Conservation (phyloP, 371 early-diverging fungal species). For the Mortierella sp. region DNA sequence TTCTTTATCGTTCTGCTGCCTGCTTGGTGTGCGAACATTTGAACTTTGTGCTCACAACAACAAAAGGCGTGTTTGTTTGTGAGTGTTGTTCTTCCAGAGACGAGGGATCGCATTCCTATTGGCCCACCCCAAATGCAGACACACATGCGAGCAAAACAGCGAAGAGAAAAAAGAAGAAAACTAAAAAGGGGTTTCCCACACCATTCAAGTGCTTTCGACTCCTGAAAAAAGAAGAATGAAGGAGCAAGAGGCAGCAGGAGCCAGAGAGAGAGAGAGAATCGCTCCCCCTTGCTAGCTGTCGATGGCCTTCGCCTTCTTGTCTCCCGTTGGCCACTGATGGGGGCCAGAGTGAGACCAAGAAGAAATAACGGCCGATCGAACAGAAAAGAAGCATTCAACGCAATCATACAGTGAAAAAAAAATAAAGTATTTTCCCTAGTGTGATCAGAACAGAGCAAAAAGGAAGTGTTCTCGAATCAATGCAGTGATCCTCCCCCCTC, state of each 20-base stretch:
- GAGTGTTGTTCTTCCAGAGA: constrained; percentile 25
- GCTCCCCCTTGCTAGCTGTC: no score
- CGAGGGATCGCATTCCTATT: constrained; percentile 42
- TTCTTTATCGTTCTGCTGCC: constrained; percentile 2
- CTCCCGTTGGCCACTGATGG: not conserved
- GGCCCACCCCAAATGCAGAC: constrained; percentile 25
- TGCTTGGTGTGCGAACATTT: not conserved
- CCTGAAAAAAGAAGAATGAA: not conserved
- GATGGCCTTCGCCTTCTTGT: no score
- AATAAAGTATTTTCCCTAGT: not conserved
- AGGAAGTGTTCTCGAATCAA: not conserved
- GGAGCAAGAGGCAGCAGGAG: not conserved
- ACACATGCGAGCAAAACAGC: constrained; percentile 14
- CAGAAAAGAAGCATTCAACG: not conserved
- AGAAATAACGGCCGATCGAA: not conserved
- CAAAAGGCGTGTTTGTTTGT: not conserved
- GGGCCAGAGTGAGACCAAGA: not conserved
- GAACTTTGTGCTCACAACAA: constrained; percentile 13
- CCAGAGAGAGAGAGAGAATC: not conserved
- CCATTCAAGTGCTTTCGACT: not conserved
- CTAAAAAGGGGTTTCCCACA: not conserved
- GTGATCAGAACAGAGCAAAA: constrained; percentile 3
- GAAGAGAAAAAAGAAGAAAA: not conserved
- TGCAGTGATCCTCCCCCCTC: no score
- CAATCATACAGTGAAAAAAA: not conserved